Evolutionary conservation across 2,329 filamentous ascomycete genomes (phyloP), one percentile per base, ranked within the genome.

Genomic region (Aspergillus thermomutatus): DNA sequence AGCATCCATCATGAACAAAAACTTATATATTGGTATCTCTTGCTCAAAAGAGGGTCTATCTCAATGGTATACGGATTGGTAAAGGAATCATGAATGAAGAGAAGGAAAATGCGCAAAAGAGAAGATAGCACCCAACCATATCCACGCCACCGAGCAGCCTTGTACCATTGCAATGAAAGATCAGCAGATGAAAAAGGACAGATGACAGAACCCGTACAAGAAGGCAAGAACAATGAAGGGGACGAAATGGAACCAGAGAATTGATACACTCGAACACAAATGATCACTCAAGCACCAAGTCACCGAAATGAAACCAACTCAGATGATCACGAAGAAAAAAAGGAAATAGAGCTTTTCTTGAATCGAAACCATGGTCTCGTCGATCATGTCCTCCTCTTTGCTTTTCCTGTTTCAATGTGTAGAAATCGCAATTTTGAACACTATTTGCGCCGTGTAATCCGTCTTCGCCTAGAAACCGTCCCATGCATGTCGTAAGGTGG

Each of bases 1-100:
- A 58, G 26, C 52, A 59, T 52, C 51, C 49, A 55, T 58, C 50
- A 56, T 37, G 63, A 66, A 66, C 60, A 68, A 63, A 71, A 59
- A 67, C 68, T 66, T 70, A 70, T 64, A 71, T 69, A 67, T 67
- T 75, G 72, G 72, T 75, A 75, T 75, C 72, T 71, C 69, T 72
- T 67, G 70, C 71, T 71, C 66, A 23, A 69, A 71, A 66, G 61
- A 65, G 65, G 64, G 64, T 75, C 71, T 74, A 74, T 73, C 66
- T 71, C 66, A 65, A 63, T 66, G 62, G 68, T 64, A 64, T 69
- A 64, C 68, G 64, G 53, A 60, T 53, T 53, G 56, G 55, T 61
- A 63, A 69, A 60, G 54, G 56, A 63, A 56, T 63, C 63, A 63
- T 64, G 59, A 59, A 17, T 17, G 31, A 64, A 57, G 62, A 67